phyloP scores from a whole-genome alignment of 345 rosid species.

The Dovyalis caffra region DNA sequence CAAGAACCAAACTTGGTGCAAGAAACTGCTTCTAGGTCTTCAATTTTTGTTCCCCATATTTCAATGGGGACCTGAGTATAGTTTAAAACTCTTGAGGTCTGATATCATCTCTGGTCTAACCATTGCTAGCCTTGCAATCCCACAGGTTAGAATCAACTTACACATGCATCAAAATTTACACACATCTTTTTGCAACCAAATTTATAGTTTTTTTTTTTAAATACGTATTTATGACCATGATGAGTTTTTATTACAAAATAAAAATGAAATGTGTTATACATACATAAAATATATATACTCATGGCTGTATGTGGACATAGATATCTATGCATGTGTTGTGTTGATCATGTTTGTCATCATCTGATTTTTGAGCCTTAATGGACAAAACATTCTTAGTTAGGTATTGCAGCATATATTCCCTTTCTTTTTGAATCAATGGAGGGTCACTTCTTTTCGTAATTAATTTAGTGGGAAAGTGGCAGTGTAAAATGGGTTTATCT shows the following conservation, averaged over 20 bases:
- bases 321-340: not conserved
- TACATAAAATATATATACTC: not conserved
- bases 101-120: conserved; percentile 94
- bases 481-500: conserved; percentile 10
- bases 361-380: not conserved
- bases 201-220: not conserved
- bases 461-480: not conserved
- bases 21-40: conserved; percentile 54
- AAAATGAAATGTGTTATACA: not conserved
- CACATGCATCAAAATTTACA: not conserved
- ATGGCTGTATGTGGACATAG: not conserved
- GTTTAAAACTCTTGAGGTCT: conserved; percentile 62
- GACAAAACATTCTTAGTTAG: conserved; percentile 23
- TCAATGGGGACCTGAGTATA: conserved; percentile 75
- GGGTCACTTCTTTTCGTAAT: conserved; percentile 1
- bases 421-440: conserved; percentile 24
- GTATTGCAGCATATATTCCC: conserved; percentile 17
- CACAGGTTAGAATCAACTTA: conserved; percentile 60
- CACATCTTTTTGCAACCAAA: not conserved
- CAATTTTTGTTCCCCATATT: conserved; percentile 77
- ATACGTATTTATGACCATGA: not conserved
- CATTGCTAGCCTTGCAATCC: conserved; percentile 99
- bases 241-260: not conserved
- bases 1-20: conserved; percentile 65
- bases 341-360: conserved; percentile 1